phyloP scores from a whole-genome alignment of 2,329 filamentous ascomycete species.

The Incumbomyces delicatus region DNA sequence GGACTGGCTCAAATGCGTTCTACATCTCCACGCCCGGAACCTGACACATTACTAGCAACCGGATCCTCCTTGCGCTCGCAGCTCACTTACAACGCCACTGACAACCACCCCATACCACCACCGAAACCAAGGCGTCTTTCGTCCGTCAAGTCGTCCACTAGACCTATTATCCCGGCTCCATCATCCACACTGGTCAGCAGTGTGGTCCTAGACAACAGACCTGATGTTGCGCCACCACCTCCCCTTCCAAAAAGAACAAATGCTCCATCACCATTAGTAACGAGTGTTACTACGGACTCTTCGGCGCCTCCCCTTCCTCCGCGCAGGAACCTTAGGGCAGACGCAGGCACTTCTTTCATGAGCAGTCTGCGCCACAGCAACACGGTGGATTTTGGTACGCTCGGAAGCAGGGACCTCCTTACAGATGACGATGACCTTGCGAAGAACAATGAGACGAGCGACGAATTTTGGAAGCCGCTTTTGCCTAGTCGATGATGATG shows the following conservation, averaged over 20 bases:
- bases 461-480: conserved; percentile 2
- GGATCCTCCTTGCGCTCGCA: background rate
- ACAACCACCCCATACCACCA: conserved; percentile 8
- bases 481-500: conserved; percentile 1
- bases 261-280: conserved; percentile 14
- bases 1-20: background rate
- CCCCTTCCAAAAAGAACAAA: conserved; percentile 14
- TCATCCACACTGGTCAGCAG: background rate
- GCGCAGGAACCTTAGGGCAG: background rate
- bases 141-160: conserved; percentile 3
- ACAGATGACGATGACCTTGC: background rate
- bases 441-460: background rate
- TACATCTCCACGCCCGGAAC: background rate
- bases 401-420: background rate
- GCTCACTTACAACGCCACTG: conserved; percentile 10
- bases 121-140: background rate
- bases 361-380: too few relatives aligned
- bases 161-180: background rate
- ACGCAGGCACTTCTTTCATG: background rate
- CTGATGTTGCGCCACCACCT: conserved; percentile 11
- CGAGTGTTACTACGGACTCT: conserved; percentile 2
- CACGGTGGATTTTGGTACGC: too few relatives aligned
- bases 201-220: background rate
- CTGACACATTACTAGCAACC: background rate
- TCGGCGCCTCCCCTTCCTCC: conserved; percentile 5